Conservation (phyloP, 768 basidiomycete species). For the Pisolithus microcarpus region DNA sequence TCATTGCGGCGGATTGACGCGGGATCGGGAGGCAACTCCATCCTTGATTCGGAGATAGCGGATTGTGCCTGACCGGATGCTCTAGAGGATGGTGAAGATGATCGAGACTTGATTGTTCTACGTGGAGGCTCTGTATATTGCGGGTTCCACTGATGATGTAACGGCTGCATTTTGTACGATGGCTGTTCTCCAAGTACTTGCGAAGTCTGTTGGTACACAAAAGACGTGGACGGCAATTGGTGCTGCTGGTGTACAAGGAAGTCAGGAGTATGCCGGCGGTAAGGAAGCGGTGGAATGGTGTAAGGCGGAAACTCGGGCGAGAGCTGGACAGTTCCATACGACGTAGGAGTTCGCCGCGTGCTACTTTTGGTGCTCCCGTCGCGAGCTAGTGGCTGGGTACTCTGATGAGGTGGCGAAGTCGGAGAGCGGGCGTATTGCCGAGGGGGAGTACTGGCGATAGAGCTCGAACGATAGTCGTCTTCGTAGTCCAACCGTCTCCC, state of each 20-base stretch:
- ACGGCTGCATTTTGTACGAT: constrained; percentile 12
- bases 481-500: constrained; percentile 18
- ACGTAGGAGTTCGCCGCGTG: not conserved
- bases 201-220: not conserved
- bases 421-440: constrained; percentile 17
- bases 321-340: not conserved
- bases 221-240: not conserved
- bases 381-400: constrained; percentile 1
- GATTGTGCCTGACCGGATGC: constrained; percentile 16
- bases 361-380: not conserved
- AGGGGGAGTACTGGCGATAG: constrained; percentile 29
- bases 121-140: constrained; percentile 23
- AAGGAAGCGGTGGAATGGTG: not conserved
- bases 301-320: not conserved
- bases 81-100: constrained; percentile 51
- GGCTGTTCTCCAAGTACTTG: constrained; percentile 6
- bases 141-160: constrained; percentile 23
- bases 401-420: constrained; percentile 17
- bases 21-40: constrained; percentile 13
- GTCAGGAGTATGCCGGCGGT: not conserved
- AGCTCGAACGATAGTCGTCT: constrained; percentile 23
- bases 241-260: not conserved
- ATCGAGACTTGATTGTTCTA: constrained; percentile 36
- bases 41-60: constrained; percentile 21
- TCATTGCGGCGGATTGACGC: constrained; percentile 12